These are phyloP conservation scores for Paramecium pentaurelia DNA, from an alignment of 73 alveolate species.

Conservation along the genomic window DNA sequence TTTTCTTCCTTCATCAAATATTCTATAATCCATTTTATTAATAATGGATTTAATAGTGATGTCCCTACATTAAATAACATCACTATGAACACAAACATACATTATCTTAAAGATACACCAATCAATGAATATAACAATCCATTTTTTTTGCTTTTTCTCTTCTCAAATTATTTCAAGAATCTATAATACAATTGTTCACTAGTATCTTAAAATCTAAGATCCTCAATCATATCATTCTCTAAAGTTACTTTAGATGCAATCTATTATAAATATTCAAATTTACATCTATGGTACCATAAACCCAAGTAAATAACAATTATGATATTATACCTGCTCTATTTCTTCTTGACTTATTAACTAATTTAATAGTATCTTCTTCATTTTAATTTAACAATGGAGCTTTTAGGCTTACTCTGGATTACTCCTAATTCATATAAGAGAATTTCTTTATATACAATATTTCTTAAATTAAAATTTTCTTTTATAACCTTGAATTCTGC, in stretches of 20 bases:
- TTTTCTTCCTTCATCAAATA: background rate
- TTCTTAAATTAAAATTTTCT: background rate
- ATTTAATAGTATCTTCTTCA: background rate
- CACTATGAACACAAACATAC: background rate
- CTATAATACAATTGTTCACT: background rate
- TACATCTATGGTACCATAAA: background rate
- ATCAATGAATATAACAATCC: background rate
- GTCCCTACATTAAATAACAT: background rate
- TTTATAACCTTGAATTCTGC: background rate
- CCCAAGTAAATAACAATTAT: background rate
- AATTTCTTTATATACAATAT: no score
- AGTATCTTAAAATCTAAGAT: background rate
- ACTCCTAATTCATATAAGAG: background rate
- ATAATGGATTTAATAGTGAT: background rate
- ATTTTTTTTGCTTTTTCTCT: background rate
- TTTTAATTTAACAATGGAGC: background rate
- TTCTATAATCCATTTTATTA: background rate
- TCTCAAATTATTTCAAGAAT: background rate
- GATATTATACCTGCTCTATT: background rate
- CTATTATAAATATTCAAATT: background rate
- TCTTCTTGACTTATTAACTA: background rate
- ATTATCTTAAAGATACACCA: background rate
- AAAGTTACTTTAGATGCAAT: background rate
- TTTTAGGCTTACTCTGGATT: background rate
- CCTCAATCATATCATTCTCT: conserved; percentile 1